Conservation (phyloP, 768 basidiomycete genomes). For the Lactarius tabidus region DNA sequence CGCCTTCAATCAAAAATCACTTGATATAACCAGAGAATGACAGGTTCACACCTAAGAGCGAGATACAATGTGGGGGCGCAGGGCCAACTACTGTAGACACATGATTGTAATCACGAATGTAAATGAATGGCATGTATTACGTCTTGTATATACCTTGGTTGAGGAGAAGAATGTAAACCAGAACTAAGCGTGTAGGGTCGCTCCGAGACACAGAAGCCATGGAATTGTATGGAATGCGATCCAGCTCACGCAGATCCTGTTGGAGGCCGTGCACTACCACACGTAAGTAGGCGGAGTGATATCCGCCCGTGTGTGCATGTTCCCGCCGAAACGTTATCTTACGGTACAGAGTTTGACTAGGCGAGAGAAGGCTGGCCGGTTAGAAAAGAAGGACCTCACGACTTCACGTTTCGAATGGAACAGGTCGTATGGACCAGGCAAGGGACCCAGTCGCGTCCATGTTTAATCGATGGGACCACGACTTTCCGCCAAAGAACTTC, state of each 20-base stretch:
- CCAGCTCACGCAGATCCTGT: background rate
- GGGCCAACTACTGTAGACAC: background rate
- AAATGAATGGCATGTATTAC: background rate
- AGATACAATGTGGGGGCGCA: background rate
- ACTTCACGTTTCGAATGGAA: background rate
- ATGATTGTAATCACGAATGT: background rate
- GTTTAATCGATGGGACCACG: background rate
- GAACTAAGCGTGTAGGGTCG: too few species aligned
- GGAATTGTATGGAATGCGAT: background rate
- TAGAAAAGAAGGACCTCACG: background rate
- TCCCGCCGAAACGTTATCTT: background rate
- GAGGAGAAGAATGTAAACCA: background rate
- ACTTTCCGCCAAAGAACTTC: background rate
- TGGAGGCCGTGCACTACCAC: background rate
- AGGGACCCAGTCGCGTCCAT: background rate
- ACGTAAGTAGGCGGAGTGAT: background rate
- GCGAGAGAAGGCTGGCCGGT: background rate
- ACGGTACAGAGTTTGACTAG: background rate
- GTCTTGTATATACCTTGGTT: background rate
- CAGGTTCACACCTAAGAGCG: background rate
- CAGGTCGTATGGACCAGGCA: background rate
- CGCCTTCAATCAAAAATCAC: background rate
- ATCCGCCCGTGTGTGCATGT: background rate
- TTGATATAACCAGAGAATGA: too few species aligned
- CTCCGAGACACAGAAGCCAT: background rate